A percentile compares a stretch with the other conserved stretches of the same genome.
Conservation (phyloP, 1,284 basidiomycete genomes). For the Porogramme epimiltina region DNA sequence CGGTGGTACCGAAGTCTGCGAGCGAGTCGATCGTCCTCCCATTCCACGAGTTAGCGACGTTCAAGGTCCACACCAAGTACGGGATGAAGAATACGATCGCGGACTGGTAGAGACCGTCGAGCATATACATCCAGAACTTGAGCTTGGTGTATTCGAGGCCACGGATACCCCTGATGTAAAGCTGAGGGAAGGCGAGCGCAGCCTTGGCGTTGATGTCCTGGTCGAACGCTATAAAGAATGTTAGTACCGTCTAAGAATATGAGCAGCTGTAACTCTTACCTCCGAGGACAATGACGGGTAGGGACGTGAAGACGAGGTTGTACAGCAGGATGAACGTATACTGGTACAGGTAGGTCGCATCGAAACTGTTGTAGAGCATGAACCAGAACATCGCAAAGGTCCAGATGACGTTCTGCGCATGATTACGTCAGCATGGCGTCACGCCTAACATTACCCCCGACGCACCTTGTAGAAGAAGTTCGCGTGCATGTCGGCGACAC, state of each 20-base stretch:
- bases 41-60: conserved; percentile 65
- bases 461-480: conserved; percentile 97
- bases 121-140: conserved; percentile 96
- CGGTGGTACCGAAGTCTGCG: conserved; percentile 91
- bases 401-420: conserved; percentile 82
- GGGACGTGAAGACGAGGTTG: conserved; percentile 92
- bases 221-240: conserved; percentile 72
- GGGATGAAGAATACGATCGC: conserved; percentile 91
- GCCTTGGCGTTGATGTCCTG: conserved; percentile 94
- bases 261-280: too few relatives aligned
- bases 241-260: conserved; percentile 12
- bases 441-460: not conserved
- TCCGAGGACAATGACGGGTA: conserved; percentile 77
- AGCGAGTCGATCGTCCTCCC: conserved; percentile 79
- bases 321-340: conserved; percentile 92
- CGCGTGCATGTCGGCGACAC: conserved; percentile 95
- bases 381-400: conserved; percentile 95
- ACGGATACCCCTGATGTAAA: conserved; percentile 91
- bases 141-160: conserved; percentile 90
- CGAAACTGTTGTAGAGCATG: conserved; percentile 91
- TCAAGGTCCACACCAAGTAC: conserved; percentile 75
- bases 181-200: conserved; percentile 88
- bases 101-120: conserved; percentile 93
- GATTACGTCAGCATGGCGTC: conserved; percentile 1
- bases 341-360: conserved; percentile 94